Evolutionary conservation across 257 asterid species (phyloP), one percentile per base, ranked within the genome.

Genomic region (Primulina eburnea): DNA sequence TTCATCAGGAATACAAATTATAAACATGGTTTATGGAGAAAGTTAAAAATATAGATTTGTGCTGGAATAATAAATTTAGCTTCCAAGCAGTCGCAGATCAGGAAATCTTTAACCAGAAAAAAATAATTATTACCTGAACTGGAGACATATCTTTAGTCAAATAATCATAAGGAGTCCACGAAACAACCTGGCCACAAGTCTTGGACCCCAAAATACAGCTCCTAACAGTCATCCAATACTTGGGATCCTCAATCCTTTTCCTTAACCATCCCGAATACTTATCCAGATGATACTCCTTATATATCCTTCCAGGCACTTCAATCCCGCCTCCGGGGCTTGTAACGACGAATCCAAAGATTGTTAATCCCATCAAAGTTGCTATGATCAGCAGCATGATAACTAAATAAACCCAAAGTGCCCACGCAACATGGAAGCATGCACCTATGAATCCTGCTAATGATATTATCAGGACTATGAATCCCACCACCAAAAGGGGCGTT

Each of bases 401-500:
- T 5, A 94, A 57, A 72, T 94, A 94, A 10, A 94, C 80, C 92
- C 95, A 91, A 5, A 94, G 87, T 0, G 92, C 99, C 92, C 99
- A 94, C 21, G 97, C 95, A 9, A 94, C 90, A 79, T 89, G 85
- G 65, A 94, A 91, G 62, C 97, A 94, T 0, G 99, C 96, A 1
- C 97, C 99, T 1, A 94, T 89, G 80, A 94, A 94, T 0, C 99
- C 99, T 0, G 97, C 95, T 0, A 94, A 83, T 0, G 99, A 94
- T 8, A 94, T 56, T 16, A 91, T 79, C 6, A 94, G 83, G 50
- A 91, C 84, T 0, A 94, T 58, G 75, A 94, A 94, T 0, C 99
- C 99, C 0, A 91, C 71, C 10, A 86, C 79, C 4, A 94, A 47
- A 1, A 94, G 97, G 2, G 99, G 99, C 3, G 88, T 89, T 21